Conservation (phyloP, 2,329 filamentous ascomycete species). For the Penicillium fuscoglaucum region DNA sequence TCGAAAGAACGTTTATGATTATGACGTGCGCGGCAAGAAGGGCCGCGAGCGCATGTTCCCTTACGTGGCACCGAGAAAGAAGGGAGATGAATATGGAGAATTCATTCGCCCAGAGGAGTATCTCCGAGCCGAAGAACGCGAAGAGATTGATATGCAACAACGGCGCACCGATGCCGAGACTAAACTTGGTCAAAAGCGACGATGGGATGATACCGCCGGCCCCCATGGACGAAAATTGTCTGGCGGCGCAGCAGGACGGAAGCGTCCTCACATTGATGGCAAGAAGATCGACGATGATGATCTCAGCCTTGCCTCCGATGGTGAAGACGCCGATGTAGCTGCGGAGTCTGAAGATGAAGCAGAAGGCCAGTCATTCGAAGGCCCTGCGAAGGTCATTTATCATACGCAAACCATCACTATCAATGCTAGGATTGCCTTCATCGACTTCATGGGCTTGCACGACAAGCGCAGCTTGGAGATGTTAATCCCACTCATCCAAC, state of each 20-base stretch:
- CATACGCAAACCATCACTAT: conserved; percentile 64
- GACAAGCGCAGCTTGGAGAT: conserved; percentile 93
- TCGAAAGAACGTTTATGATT: conserved; percentile 88
- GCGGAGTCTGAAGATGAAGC: conserved; percentile 56
- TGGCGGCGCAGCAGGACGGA: conserved; percentile 52
- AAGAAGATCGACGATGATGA: conserved; percentile 43
- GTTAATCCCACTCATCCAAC: conserved; percentile 89
- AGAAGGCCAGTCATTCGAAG: conserved; percentile 53
- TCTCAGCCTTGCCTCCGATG: conserved; percentile 49
- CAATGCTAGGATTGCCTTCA: conserved; percentile 75
- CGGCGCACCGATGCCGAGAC: conserved; percentile 57
- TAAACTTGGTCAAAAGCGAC: conserved; percentile 84
- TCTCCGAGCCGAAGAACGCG: conserved; percentile 85
- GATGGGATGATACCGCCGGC: conserved; percentile 73
- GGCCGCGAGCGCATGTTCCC: conserved; percentile 92
- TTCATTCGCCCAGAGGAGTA: conserved; percentile 93
- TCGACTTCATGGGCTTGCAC: conserved; percentile 90
- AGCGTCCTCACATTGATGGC: conserved; percentile 57
- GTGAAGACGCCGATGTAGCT: conserved; percentile 61
- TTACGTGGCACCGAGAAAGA: conserved; percentile 73
- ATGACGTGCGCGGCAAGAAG: conserved; percentile 85
- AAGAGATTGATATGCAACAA: conserved; percentile 67
- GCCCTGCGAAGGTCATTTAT: conserved; percentile 74
- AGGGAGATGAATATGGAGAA: conserved; percentile 90
- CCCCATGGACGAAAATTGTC: conserved; percentile 40